A percentile compares a stretch with the other conserved stretches of the same genome.
Conservation (phyloP, 495 filamentous ascomycete genomes). For the Penicillium verhagenii region DNA sequence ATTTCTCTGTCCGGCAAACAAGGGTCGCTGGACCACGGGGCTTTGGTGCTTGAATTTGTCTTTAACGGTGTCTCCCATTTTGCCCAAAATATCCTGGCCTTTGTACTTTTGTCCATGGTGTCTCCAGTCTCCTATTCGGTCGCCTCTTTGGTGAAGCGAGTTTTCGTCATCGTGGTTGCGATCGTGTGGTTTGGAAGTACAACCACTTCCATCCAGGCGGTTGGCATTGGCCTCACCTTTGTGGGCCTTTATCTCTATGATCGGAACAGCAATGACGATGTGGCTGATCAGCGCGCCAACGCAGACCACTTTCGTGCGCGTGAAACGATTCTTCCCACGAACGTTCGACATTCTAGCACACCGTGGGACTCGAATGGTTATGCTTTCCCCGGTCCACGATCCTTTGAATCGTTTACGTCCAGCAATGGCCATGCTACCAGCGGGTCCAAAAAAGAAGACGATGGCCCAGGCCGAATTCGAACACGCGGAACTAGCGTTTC, state of each 20-base stretch:
- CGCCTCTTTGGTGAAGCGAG: conserved; percentile 90
- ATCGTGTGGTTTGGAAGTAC: conserved; percentile 94
- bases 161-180: conserved; percentile 93
- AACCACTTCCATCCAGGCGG: conserved; percentile 77
- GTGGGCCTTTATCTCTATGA: conserved; percentile 95
- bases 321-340: conserved; percentile 70
- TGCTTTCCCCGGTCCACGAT: conserved; percentile 32
- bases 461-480: conserved; percentile 49
- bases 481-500: conserved; percentile 57
- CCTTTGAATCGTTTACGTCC: conserved; percentile 23
- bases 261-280: conserved; percentile 79
- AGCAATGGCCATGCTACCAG: conserved; percentile 30
- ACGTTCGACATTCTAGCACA: conserved; percentile 34
- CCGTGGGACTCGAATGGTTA: conserved; percentile 45
- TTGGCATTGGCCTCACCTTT: conserved; percentile 87
- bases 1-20: conserved; percentile 69
- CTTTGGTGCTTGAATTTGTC: conserved; percentile 76
- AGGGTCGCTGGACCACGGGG: conserved; percentile 73
- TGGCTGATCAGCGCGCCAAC: conserved; percentile 70
- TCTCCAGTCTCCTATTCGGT: conserved; percentile 97
- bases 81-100: conserved; percentile 92
- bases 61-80: conserved; percentile 99
- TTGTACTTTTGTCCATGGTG: conserved; percentile 84
- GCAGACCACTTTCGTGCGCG: conserved; percentile 56
- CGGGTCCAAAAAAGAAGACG: conserved; percentile 61